Base-by-base conservation (phyloP, 2,329 filamentous ascomycete genomes). In the Scedosporium boydii region DNA sequence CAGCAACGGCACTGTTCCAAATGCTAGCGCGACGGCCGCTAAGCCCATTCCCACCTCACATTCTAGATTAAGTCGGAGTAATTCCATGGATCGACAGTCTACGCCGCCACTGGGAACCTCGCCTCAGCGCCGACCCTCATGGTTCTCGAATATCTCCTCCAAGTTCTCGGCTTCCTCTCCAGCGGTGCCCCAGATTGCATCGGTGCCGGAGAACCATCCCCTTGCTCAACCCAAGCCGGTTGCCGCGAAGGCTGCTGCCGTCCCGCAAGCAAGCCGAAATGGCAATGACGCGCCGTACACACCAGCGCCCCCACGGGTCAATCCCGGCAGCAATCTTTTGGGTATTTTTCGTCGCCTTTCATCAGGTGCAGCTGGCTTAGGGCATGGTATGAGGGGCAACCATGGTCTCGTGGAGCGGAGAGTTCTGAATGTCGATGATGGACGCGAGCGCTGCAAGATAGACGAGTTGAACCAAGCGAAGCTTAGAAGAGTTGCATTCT, bases 61-160 rank as follows among this genome's bases (percentile, higher is more conserved):
- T 16, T 41, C 64, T 44, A 23, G 58, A 23, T 18, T 60, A 46
- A 60, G 27, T 41, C 59, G 61, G 27, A 51, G 41, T 61, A 53
- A 59, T 51, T 58, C 34, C 44, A 7, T 44, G 27, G 60, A 59
- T 34, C 57, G 60, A 26, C 68, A 72, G 16, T 61, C 67, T 16
- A 66, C 66, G 27, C 64, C 68, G 18, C 62, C 66, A 26, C 26
- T 46, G 48, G 27, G 57, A 12, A 16, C 63, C 44, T 74, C 77
- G 1, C 73, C 77, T 6, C 76, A 79, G 56, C 80, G 85, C 61
- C 83, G 91, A 66, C 87, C 87, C 65, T 96, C 93, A 14, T 99
- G 95, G 95, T 93, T 98, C 70, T 91, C 90, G 63, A 96, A 87
- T 70, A 86, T 98, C 67, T 96, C 91, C 66, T 93, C 91, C 67